Percentiles rank a stretch among this genome's conserved stretches.
Evolutionary conservation across 2,329 filamentous ascomycete genomes (phyloP).

Genomic region (Ceratocystis lukuohia): DNA sequence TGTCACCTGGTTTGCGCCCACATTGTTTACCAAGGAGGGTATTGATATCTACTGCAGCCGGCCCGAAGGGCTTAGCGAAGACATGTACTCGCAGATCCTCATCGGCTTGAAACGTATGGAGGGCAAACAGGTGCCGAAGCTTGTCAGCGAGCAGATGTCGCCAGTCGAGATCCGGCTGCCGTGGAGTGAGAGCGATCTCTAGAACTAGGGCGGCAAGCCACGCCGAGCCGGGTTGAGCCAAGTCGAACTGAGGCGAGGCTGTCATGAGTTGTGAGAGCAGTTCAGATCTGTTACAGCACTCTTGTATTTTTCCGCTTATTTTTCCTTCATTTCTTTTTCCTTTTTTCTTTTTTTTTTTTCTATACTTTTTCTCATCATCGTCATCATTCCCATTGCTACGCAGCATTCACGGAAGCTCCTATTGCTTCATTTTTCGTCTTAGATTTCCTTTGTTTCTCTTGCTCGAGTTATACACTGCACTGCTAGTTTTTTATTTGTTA

Average conservation of each 20-base stretch:
- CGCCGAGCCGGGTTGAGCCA: too few species aligned
- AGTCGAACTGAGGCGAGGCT: too few species aligned
- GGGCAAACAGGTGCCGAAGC: conserved; percentile 40
- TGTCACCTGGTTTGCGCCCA: conserved; percentile 75
- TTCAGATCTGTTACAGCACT: not conserved
- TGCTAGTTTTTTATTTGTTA: conserved; percentile 4
- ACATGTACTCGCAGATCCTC: conserved; percentile 44
- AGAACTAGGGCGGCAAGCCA: not conserved
- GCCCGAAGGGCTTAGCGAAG: conserved; percentile 44
- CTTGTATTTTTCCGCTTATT: not conserved
- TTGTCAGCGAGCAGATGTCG: conserved; percentile 37
- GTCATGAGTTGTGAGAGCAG: not conserved
- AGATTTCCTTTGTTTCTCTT: conserved; percentile 3
- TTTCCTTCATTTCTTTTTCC: not conserved
- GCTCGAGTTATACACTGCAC: not conserved
- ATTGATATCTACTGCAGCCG: conserved; percentile 63
- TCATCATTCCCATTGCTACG: not conserved
- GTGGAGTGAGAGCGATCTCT: conserved; percentile 30
- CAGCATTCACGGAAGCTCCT: not conserved
- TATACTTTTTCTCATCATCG: not conserved
- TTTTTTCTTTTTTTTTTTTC: not conserved
- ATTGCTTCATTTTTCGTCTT: conserved; percentile 8
- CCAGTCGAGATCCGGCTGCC: conserved; percentile 40
- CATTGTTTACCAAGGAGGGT: conserved; percentile 69
- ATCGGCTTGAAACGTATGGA: conserved; percentile 34